Base-by-base conservation (phyloP, 1,139 yeast genomes). In the Blastobotrys niveus region DNA sequence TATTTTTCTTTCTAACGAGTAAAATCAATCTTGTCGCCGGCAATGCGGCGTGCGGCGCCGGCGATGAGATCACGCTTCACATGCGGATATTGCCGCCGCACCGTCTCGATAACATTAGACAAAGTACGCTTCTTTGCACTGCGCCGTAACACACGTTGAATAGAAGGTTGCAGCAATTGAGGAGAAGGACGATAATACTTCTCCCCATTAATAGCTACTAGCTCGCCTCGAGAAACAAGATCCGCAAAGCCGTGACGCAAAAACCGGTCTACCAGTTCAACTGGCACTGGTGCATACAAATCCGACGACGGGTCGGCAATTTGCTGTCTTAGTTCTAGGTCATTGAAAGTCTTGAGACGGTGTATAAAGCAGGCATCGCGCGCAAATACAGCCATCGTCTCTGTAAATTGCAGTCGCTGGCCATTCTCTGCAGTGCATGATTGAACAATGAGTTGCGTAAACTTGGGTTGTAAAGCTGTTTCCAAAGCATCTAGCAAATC, bases 361-460 rank as follows among this genome's bases (percentile, higher is more conserved):
- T 10, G 10, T n/a, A 39, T 6, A 14, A 39, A 39, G 32, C 14
- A 15, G 3, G 25, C 32, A 21, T 39, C 43, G 9, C 43, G 31
- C 12, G 38, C 32, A 32, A 39, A 38, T 10, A 8, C 24, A 15
- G 12, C 36, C 42, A 38, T 31, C 4, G 17, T 14, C 21, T 4
- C 4, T 10, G 35, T n/a, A 19, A 18, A 38, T 24, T 15, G 10
- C n/a, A 36, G 17, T 12, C 26, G 34, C 12, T 19, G 4, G 24
- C 38, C 19, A 17, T 17, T 18, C 15, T 8, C 18, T 14, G 26
- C 12, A 12, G 25, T 10, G 25, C 6, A 31, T 15, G 20, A 33
- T 33, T 18, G 5, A 5, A 33, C 12, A 20, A 33, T 33, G 19
- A 33, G 22, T 7, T 5, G 3, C 5, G 24, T 5, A 20, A 33